Evolutionary conservation across 345 rosid species (phyloP), one percentile per base, ranked within the genome.

Genomic region (Turritis glabra): DNA sequence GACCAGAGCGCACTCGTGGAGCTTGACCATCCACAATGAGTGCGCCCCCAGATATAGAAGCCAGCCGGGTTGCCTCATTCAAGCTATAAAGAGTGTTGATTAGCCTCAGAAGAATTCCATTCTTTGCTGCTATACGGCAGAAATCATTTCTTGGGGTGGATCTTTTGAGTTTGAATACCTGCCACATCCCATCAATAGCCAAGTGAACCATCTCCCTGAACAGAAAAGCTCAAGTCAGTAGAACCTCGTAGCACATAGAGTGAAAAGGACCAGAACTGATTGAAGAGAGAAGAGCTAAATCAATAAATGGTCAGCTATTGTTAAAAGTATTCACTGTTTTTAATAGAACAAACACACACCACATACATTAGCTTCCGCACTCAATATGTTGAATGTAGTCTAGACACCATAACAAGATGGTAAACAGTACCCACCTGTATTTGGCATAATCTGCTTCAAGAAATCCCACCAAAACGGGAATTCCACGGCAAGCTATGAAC

Each of bases 181-280:
- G 99, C 99, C 98, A 92, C 94, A 90, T 96, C 85, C 98, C 98
- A 68, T 96, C 99, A 73, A 96, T 90, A 75, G 99, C 99, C 53
- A 96, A 89, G 73, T 96, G 99, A 80, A 92, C 98, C 97, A 92
- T 96, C 81, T 96, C 97, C 98, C 99, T 96, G 90, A 71, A 82
- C 67, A 77, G 63, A 71, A 75, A 76, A 22, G 1, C 75, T 54
- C 66, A 67, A 44, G 79, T 78, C 71, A 86, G 84, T 57, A 46
- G 22, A 69, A 23, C 57, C 21, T 66, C 62, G 56, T 55, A 44
- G 41, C 64, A 9, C 23, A 33, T 50, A 65, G 37, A 52, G 62
- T 41, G 21, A 54, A 18, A 60, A 33, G 9, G 5, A 77, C 57
- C 18, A 71, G 44, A 58, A 47, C 2, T 29, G 23, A 67, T 29